Evolutionary conservation across 1,284 basidiomycete genomes (phyloP).

Genomic region (Marasmius sp.): DNA sequence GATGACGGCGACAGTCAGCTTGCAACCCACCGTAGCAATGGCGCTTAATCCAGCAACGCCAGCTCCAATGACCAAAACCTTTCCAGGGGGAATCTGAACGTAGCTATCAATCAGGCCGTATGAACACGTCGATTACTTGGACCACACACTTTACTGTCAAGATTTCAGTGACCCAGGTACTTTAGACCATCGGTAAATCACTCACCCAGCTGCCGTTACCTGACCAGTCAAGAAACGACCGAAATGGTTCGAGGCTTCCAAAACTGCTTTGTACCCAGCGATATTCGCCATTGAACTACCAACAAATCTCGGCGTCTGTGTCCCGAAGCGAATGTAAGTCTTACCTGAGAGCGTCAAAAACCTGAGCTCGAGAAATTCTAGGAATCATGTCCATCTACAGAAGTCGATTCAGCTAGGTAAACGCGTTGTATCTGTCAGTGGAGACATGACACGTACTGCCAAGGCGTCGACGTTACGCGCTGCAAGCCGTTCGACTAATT

Average conservation of each 20-base stretch:
- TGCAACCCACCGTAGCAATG: conserved; percentile 65
- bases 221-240: conserved; percentile 86
- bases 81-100: conserved; percentile 76
- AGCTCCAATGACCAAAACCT: conserved; percentile 83
- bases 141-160: conserved; percentile 18
- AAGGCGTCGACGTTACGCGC: conserved; percentile 66
- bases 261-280: conserved; percentile 82
- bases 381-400: conserved; percentile 83
- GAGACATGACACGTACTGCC: conserved; percentile 33
- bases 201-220: conserved; percentile 83
- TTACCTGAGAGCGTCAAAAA: conserved; percentile 81
- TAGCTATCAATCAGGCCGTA: conserved; percentile 5
- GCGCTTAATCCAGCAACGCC: conserved; percentile 86
- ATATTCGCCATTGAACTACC: conserved; percentile 90
- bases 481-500: conserved; percentile 65
- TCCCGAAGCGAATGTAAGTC: conserved; percentile 7
- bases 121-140: not conserved
- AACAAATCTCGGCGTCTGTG: not conserved
- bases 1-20: not conserved
- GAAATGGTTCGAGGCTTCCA: conserved; percentile 85
- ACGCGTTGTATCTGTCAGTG: not conserved
- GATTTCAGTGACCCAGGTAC: not conserved
- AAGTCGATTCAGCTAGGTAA: not conserved
- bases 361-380: conserved; percentile 83
- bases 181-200: conserved; percentile 10